A percentile compares a stretch with the other conserved stretches of the same genome.
Conservation (phyloP, 1,284 basidiomycete species). For the Sporisorium exsertum region DNA sequence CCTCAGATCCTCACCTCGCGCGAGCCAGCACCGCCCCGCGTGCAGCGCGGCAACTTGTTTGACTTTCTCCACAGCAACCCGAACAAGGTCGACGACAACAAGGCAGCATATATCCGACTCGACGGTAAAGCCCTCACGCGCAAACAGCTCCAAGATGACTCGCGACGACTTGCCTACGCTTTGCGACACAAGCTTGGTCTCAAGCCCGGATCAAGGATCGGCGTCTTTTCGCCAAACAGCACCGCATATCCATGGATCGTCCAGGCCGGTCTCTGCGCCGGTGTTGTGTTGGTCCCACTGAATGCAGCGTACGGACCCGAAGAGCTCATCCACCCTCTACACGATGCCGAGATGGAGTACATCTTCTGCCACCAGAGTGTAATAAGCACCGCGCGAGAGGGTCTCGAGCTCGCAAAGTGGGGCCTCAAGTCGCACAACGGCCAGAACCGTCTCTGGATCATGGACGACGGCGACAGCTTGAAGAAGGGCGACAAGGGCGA, state of each 20-base stretch:
- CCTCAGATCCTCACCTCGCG: slow-evolving; percentile 53
- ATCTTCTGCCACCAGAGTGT: slow-evolving; percentile 57
- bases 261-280: slow-evolving; percentile 55
- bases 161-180: slow-evolving; percentile 50
- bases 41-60: slow-evolving; percentile 52
- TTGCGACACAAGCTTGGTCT: slow-evolving; percentile 57
- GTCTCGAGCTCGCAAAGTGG: slow-evolving; percentile 44
- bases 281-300: slow-evolving; percentile 56
- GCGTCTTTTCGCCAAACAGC: slow-evolving; percentile 64
- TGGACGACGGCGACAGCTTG: slow-evolving; percentile 60
- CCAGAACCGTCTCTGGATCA: slow-evolving; percentile 57
- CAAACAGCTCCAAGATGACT: slow-evolving; percentile 47
- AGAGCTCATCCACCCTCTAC: slow-evolving; percentile 62
- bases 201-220: slow-evolving; percentile 53
- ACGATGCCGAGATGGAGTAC: slow-evolving; percentile 56
- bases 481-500: slow-evolving; percentile 52
- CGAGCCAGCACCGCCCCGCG: slow-evolving; percentile 33
- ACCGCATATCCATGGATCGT: slow-evolving; percentile 56
- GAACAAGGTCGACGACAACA: slow-evolving; percentile 48
- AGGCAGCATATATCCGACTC: slow-evolving; percentile 49
- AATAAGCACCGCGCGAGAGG: slow-evolving; percentile 48
- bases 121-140: slow-evolving; percentile 60
- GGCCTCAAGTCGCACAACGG: slow-evolving; percentile 41
- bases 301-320: slow-evolving; percentile 64
- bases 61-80: slow-evolving; percentile 58